Conservation (phyloP, 305 asterid genomes). For the Coffea humblotiana region DNA sequence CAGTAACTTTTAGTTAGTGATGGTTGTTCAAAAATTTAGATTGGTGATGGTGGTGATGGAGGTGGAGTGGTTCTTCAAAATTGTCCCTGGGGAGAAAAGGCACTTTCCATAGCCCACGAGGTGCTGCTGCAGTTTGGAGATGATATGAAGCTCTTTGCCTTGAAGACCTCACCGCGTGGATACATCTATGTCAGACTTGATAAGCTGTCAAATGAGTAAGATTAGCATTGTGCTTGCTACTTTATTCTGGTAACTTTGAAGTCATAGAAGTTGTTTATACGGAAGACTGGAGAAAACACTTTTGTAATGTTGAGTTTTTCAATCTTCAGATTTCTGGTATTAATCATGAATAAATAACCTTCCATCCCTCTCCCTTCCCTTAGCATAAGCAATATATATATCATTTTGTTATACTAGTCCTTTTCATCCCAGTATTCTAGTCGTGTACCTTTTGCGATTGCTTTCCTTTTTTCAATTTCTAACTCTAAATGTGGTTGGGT, state of each 20-base stretch:
- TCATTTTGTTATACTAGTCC: background rate
- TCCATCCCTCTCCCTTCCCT: background rate
- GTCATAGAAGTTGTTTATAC: background rate
- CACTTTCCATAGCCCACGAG: constrained; percentile 54
- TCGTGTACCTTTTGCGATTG: background rate
- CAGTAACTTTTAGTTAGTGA: background rate
- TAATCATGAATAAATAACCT: background rate
- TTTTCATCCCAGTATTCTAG: background rate
- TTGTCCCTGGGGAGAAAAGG: constrained; percentile 84
- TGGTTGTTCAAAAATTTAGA: constrained; percentile 35
- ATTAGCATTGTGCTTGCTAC: constrained; percentile 7
- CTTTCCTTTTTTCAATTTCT: background rate
- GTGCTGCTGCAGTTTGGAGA: constrained; percentile 56
- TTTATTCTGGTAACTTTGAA: background rate
- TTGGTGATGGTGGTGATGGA: constrained; percentile 96
- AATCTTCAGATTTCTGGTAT: background rate
- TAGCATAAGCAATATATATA: background rate
- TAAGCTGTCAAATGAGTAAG: constrained; percentile 73
- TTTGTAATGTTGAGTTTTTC: background rate
- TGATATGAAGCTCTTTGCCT: constrained; percentile 69
- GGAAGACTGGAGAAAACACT: background rate
- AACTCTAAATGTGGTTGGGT: background rate
- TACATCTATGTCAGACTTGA: constrained; percentile 86
- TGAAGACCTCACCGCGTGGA: constrained; percentile 79
- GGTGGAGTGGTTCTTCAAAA: constrained; percentile 74